These are phyloP conservation scores for Firmiana major DNA, from an alignment of 345 rosid genomes.

Conservation along the genomic window DNA sequence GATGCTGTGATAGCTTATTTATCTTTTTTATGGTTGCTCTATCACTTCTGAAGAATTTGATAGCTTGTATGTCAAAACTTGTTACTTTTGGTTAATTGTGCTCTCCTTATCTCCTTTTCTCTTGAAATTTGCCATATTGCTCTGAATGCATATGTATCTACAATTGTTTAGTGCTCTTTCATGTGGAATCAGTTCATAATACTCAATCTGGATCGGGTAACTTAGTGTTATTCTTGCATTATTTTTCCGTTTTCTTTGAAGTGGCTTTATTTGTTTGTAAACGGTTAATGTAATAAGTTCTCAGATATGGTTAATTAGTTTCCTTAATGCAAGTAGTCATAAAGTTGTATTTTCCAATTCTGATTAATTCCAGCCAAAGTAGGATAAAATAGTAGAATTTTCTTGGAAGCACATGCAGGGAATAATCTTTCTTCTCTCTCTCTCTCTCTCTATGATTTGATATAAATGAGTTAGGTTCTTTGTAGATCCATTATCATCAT, in stretches of 20 bases:
- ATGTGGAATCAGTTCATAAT: background rate
- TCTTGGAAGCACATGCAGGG: background rate
- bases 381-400: background rate
- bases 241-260: background rate
- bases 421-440: background rate
- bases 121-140: background rate
- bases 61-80: background rate
- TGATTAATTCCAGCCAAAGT: background rate
- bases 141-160: background rate
- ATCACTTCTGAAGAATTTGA: background rate
- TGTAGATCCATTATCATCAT: background rate
- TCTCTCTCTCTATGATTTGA: background rate
- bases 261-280: background rate
- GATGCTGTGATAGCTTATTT: background rate
- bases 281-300: background rate
- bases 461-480: background rate
- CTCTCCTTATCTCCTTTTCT: background rate
- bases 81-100: background rate
- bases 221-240: background rate
- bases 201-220: background rate
- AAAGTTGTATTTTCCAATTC: background rate
- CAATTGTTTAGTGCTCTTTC: background rate
- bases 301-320: background rate
- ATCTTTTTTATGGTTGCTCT: background rate
- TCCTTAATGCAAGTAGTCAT: background rate